Evolutionary conservation across 192 early-diverging fungal species (phyloP), one percentile per base, ranked within the genome.

Genomic region (Coemansia biformis): DNA sequence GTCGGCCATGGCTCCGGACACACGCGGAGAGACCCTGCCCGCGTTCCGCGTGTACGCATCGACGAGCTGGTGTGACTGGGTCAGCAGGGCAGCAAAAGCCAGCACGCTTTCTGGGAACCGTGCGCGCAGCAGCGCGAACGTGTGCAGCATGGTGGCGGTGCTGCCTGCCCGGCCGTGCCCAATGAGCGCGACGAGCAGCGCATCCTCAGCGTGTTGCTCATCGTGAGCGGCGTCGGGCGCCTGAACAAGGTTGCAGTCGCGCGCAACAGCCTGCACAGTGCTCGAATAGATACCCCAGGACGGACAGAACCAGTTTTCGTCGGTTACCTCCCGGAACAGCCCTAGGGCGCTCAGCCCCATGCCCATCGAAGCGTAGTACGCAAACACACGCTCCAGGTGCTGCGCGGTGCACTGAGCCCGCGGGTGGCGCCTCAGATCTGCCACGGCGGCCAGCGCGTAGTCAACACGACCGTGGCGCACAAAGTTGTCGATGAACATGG

Each of bases 401-500:
- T 28, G 46, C 17, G 36, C 22, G 0, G 39, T 46, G 13, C 33
- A 21, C 12, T 48, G 33, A 1, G 57, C 57, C 2, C 32, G 41
- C 22, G 57, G 57, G 26, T 73, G 62, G 5, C 15, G 31, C 6
- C 57, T 23, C 44, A 73, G 29, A 16, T 57, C 62, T 5, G 49
- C 21, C 40, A 61, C 14, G n/a, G 24, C 57, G 15, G 18, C 18
- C 6, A 52, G 19, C 13, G 69, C 69, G 17, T 54, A 53, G 49
- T 63, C 62, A n/a, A 51, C 6, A 19, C 49, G 40, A 1, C 35
- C 33, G 8, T 26, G 26, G 8, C 53, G 49, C 15, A 73, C 53
- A 61, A 73, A 73, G 36, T 38, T 33, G 42, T 47, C 44, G 19
- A 63, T 59, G n/a, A 73, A 73, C 24, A 48, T 48, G 16, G 51